A percentile compares a stretch with the other conserved stretches of the same genome.
phyloP scores from a whole-genome alignment of 1,139 yeast species.

The Arxiozyma slooffiae region DNA sequence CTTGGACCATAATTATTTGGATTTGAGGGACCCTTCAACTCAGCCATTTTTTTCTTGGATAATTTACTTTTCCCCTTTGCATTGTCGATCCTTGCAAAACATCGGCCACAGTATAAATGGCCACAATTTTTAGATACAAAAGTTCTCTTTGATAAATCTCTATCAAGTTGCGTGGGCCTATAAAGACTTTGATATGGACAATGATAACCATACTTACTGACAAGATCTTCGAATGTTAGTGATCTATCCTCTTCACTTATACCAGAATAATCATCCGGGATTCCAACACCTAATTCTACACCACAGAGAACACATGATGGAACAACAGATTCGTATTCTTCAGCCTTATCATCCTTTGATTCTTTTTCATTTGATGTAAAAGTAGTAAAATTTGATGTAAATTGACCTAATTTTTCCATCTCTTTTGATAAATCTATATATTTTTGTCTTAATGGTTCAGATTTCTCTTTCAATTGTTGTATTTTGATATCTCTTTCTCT shows the following conservation, averaged over 20 bases:
- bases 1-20: slow-evolving; percentile 31
- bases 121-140: slow-evolving; percentile 62
- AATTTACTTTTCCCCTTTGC: slow-evolving; percentile 20
- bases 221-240: slow-evolving; percentile 25
- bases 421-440: slow-evolving; percentile 14
- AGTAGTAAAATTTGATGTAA: slow-evolving; percentile 27
- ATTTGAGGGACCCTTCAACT: slow-evolving; percentile 27
- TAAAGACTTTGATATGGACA: slow-evolving; percentile 60
- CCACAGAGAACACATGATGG: slow-evolving; percentile 66
- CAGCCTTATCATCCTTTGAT: slow-evolving; percentile 14
- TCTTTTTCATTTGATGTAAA: slow-evolving; percentile 14
- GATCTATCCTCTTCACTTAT: slow-evolving; percentile 16
- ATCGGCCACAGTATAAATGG: slow-evolving; percentile 79
- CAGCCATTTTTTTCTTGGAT: slow-evolving; percentile 17
- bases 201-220: slow-evolving; percentile 31
- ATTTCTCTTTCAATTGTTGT: slow-evolving; percentile 29
- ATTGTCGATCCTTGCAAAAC: slow-evolving; percentile 38
- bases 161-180: slow-evolving; percentile 45
- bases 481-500: slow-evolving; percentile 31
- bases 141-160: slow-evolving; percentile 55
- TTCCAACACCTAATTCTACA: slow-evolving; percentile 58
- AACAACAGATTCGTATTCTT: slow-evolving; percentile 23
- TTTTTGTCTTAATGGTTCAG: slow-evolving; percentile 20
- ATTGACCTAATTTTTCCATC: slow-evolving; percentile 15
- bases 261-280: slow-evolving; percentile 42